Conservation (phyloP, 345 rosid species). For the Acer saccharum region DNA sequence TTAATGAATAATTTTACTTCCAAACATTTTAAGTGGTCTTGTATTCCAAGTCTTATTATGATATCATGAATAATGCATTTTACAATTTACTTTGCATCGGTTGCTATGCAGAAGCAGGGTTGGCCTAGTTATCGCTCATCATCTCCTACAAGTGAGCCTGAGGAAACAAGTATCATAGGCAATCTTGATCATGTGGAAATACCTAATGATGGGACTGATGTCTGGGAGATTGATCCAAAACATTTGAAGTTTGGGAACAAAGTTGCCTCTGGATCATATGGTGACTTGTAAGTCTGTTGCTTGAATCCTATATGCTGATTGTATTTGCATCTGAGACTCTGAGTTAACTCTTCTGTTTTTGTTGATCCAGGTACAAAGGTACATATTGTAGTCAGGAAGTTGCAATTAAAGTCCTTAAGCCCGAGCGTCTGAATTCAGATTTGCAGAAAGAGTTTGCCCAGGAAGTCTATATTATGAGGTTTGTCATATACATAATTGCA, state of each 20-base stretch:
- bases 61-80: neutral
- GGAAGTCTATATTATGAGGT: conserved; percentile 98
- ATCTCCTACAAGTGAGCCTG: conserved; percentile 53
- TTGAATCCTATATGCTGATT: conserved; percentile 14
- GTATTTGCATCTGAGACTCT: conserved; percentile 3
- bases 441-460: conserved; percentile 92
- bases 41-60: neutral
- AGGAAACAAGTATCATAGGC: conserved; percentile 31
- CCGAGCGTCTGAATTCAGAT: conserved; percentile 86
- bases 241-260: conserved; percentile 70
- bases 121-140: conserved; percentile 52
- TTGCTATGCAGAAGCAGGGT: conserved; percentile 52
- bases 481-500: conserved; percentile 16
- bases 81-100: conserved; percentile 13
- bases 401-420: conserved; percentile 92
- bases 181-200: conserved; percentile 63
- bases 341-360: conserved; percentile 12
- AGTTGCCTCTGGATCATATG: conserved; percentile 97
- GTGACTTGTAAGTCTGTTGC: conserved; percentile 78
- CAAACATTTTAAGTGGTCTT: neutral
- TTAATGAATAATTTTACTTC: neutral
- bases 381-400: conserved; percentile 94
- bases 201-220: conserved; percentile 94
- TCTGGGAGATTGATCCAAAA: conserved; percentile 88
- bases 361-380: conserved; percentile 77